Base-by-base conservation (phyloP, 495 filamentous ascomycete genomes). In the Barbatosphaeria neglecta region DNA sequence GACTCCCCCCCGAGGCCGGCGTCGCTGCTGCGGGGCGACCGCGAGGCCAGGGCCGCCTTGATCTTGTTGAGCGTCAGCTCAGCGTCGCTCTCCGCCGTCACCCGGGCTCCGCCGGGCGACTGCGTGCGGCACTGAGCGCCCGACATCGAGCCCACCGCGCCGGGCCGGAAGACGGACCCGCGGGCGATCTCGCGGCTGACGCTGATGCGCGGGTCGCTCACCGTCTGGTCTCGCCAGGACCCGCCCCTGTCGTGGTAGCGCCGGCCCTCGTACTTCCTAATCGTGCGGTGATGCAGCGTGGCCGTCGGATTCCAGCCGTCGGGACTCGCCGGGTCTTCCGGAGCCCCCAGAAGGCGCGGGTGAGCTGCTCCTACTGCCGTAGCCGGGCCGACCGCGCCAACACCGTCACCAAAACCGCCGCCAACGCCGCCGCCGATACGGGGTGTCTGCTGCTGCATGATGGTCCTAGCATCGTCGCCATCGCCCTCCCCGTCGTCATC, bases 231-330 rank as follows among this genome's bases (percentile, higher is more conserved):
- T 48, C 73, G 58, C 66, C 66, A 77, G 10, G 74, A 54, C 23
- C 73, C 73, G 8, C 63, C 72, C 6, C 60, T 65, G 43, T 75
- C 71, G 23, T 61, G 68, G 44, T 74, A 75, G 24, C 69, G 61
- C 44, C 64, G 56, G 6, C 53, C 50, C 23, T 64, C 60, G 20
- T 68, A 61, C 37, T 59, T 57, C 44, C 54, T 64, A 24, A 73
- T 60, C 15, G 71, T 70, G 5, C 72, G 57, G 52, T 76, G 71
- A 16, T 66, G 49, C n/a, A n/a, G n/a, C n/a, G 65, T 58, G 4
- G 61, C 62, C 15, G 33, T 37, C 6, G 48, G 44, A 9, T 54
- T 40, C 53, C 49, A 60, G 31, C 46, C 59, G 19, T 58, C 38
- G 13, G 37, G 41, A 16, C 49, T 22, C 7, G 45, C 55, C n/a